Base-by-base conservation (phyloP, 73 alveolate genomes). In the Diophrys appendiculata region DNA sequence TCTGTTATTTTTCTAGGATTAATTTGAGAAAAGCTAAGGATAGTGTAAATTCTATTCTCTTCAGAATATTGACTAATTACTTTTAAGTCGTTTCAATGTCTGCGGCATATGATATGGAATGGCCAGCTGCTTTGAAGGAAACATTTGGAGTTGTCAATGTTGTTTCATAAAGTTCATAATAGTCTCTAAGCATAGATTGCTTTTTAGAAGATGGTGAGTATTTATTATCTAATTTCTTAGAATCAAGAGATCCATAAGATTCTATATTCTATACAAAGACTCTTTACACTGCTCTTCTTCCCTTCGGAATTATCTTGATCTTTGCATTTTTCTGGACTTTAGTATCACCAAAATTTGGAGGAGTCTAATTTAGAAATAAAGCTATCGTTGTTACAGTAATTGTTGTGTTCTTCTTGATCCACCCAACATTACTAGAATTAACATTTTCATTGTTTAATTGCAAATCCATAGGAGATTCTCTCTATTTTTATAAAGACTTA, bases 381-480 rank as follows among this genome's bases (percentile, higher is more conserved):
- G n/a, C n/a, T 53, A 43, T 73, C 35, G 29, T 73, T 29, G 69
- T 73, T 2, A 24, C 72, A 1, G 27, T 29, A 1, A 73, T 73
- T 29, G 53, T 52, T 1, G 53, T 73, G 1, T 27, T 73, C 11
- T 73, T 26, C 28, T 22, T 73, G 30, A 54, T 73, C 5, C 81
- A 33, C 8, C 81, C 81, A 5, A 73, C 64, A 13, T 23, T 70
- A 1, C 25, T 52, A 11, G 33, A 64, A 23, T 8, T 28, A 1
- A 67, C 78, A 1, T 70, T 70, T 70, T 33, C 64, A 32, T 23
- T 70, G 24, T 70, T 70, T n/a, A 33, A 32, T 2, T 70, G 78
- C n/a, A 70, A 26, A 2, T 23, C 27, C 3, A 26, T 70, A 1
- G 78, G 28, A 8, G 68, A 70, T 23, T 5, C 11, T 2, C 68